Conservation (phyloP, 495 filamentous ascomycete genomes). For the Penicillium psychrofluorescens region DNA sequence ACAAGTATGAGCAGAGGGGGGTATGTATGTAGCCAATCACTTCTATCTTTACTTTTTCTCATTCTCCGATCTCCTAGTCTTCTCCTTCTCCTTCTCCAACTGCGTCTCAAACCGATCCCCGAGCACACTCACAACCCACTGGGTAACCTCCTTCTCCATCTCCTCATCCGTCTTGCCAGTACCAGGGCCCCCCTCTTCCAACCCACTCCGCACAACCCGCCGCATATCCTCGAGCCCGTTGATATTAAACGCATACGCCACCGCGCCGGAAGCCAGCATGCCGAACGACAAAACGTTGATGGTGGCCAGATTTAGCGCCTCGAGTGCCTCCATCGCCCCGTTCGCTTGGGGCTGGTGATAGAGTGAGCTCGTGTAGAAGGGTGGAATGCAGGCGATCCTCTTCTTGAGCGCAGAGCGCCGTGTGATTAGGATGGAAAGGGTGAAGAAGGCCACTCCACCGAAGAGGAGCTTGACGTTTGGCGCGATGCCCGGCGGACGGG, state of each 20-base stretch:
- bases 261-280: conserved; percentile 61
- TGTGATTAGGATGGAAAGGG: conserved; percentile 60
- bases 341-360: conserved; percentile 38
- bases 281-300: conserved; percentile 66
- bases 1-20: conserved; percentile 8
- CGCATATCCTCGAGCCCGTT: conserved; percentile 63
- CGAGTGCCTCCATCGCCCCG: conserved; percentile 59
- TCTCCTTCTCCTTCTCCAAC: conserved; percentile 27
- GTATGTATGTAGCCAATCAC: conserved; percentile 5
- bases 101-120: conserved; percentile 43
- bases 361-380: conserved; percentile 56
- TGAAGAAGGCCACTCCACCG: conserved; percentile 66
- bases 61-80: conserved; percentile 11
- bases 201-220: conserved; percentile 40
- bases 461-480: conserved; percentile 50
- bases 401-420: conserved; percentile 57
- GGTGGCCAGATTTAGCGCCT: conserved; percentile 78
- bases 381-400: conserved; percentile 45
- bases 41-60: conserved; percentile 3
- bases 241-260: conserved; percentile 65
- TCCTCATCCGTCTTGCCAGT: conserved; percentile 40
- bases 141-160: conserved; percentile 61
- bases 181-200: conserved; percentile 31
- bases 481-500: conserved; percentile 10
- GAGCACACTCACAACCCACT: conserved; percentile 60